Base-by-base conservation (phyloP, 1,284 basidiomycete genomes). In the Cryptococcus depauperatus region DNA sequence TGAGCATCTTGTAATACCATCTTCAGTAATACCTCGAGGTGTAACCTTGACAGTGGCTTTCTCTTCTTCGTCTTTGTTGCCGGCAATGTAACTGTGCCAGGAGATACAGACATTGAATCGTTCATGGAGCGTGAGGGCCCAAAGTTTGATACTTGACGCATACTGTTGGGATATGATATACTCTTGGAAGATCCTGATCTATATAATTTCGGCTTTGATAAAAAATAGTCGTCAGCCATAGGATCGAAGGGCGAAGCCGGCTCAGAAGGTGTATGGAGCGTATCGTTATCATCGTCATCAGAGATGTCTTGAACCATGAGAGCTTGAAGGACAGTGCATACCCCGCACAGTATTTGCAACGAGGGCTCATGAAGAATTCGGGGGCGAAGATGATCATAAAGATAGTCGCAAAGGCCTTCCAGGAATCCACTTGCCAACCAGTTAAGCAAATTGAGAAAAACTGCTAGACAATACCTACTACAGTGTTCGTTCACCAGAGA, bases 1-100 rank as follows among this genome's bases (percentile, higher is more conserved):
- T 95, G 91, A 1, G 89, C 88, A 61, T 95, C 91, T 66, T 93
- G 89, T 19, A 93, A 70, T 1, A 95, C 83, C 79, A 90, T 88
- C 61, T 85, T 79, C 33, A 95, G 71, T 5, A 95, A 72, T 43
- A 83, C 79, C 48, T 81, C 77, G 42, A 82, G 80, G 51, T 83
- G 80, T 35, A 89, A 70, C 39, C 74, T 74, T 13, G 76, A 73
- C 21, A 81, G 70, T 1, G 68, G 68, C 44, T 57, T 61, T n/a
- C 60, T 45, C 8, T 18, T 45, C 19, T 43, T 50, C 23, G 18
- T 14, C 26, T 32, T 14, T 2, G 33, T 4, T 10, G n/a, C 23
- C 21, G 27, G 21, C n/a, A n/a, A n/a, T 23, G 14, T 18, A 18
- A n/a, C 23, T 11, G 30, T 18, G 16, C 18, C 14, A n/a, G 30